Conservation (phyloP, 768 basidiomycete species). For the Mycena belliarum region DNA sequence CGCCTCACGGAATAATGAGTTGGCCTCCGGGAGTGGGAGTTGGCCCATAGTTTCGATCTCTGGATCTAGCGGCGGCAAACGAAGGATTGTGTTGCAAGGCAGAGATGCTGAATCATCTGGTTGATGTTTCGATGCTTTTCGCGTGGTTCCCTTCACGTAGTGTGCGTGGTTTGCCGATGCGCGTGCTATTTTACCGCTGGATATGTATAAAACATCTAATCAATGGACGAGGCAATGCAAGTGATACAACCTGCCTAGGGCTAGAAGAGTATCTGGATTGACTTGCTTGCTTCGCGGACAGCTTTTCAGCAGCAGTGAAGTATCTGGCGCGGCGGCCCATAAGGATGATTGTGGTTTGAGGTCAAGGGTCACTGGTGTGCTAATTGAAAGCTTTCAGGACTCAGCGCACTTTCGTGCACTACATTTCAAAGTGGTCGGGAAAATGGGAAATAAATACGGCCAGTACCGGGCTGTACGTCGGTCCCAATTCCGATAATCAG, state of each 20-base stretch:
- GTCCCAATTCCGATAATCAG: too few species aligned
- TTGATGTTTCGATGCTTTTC: background rate
- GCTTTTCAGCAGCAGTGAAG: background rate
- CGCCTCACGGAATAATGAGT: background rate
- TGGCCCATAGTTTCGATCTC: background rate
- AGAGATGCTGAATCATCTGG: background rate
- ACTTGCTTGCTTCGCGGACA: background rate
- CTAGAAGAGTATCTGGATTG: background rate
- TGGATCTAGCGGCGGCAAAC: background rate
- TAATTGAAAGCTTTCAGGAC: background rate
- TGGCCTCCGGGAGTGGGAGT: background rate
- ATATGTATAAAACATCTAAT: background rate
- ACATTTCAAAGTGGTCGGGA: background rate
- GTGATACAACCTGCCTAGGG: background rate
- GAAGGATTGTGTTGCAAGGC: too few species aligned
- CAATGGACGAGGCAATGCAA: background rate
- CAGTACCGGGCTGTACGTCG: too few species aligned
- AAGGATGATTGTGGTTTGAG: background rate
- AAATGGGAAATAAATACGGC: too few species aligned
- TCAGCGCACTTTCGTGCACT: background rate
- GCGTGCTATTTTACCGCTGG: background rate
- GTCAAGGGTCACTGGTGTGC: too few species aligned
- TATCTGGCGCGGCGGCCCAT: constrained; percentile 10
- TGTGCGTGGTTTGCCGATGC: background rate
- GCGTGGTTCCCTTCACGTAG: background rate